Evolutionary conservation across 352 stramenopile genomes (phyloP).

Genomic region (Phytophthora europaea): DNA sequence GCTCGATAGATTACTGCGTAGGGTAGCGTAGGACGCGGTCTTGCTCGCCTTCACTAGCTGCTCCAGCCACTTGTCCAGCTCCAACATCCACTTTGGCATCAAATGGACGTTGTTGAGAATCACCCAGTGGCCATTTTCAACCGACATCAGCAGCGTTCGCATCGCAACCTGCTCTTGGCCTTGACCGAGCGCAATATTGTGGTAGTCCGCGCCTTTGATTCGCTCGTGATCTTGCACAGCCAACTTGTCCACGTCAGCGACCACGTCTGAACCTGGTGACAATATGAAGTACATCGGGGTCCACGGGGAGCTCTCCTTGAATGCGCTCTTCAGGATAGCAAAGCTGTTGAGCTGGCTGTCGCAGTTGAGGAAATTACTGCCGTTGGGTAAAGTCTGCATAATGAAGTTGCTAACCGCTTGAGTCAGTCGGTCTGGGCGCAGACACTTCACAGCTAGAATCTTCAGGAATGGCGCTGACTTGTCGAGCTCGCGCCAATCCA

Average conservation of each 20-base stretch:
- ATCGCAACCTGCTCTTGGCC: slow-evolving; percentile 95
- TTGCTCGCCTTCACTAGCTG: slow-evolving; percentile 71
- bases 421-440: slow-evolving; percentile 95
- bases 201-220: slow-evolving; percentile 96
- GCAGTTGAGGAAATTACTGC: slow-evolving; percentile 84
- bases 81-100: slow-evolving; percentile 95
- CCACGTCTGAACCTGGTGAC: slow-evolving; percentile 96
- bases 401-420: slow-evolving; percentile 97
- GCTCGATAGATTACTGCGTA: slow-evolving; percentile 33
- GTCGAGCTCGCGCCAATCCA: slow-evolving; percentile 94
- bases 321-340: slow-evolving; percentile 94
- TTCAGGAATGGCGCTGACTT: slow-evolving; percentile 92
- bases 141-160: slow-evolving; percentile 84
- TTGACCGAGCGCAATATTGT: slow-evolving; percentile 96
- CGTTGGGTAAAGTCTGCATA: slow-evolving; percentile 72
- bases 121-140: slow-evolving; percentile 95
- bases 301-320: slow-evolving; percentile 93
- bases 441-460: slow-evolving; percentile 94
- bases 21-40: slow-evolving; percentile 53
- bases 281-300: slow-evolving; percentile 99
- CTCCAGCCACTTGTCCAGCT: slow-evolving; percentile 95
- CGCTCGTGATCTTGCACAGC: slow-evolving; percentile 93
- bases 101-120: slow-evolving; percentile 97
- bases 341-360: slow-evolving; percentile 95
- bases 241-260: slow-evolving; percentile 96